Evolutionary conservation across 306 rosid genomes (phyloP), one percentile per base, ranked within the genome.

Genomic region (Vigna angularis): DNA sequence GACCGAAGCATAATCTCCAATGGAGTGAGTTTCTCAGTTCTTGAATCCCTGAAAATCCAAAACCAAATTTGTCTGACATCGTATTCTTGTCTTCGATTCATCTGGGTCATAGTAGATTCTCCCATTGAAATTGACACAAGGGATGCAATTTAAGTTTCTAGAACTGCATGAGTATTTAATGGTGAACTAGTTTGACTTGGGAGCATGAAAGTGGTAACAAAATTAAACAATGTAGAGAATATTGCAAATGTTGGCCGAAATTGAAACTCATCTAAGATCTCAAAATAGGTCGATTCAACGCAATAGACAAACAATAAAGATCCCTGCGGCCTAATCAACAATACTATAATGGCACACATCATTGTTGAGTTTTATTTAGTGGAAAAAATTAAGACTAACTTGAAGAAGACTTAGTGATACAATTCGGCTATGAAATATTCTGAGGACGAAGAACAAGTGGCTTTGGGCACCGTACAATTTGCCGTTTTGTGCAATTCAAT

Each of bases 341-440:
- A 16, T 59, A 77, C 3, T 26, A 67, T 68, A 69, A 69, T 57
- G 45, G 17, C 22, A 32, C 4, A 64, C 13, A 11, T 7, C 26
- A 36, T n/a, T 7, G 34, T n/a, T 36, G 70, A n/a, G 15, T 36
- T 36, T 64, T n/a, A 72, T 9, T 3, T 12, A 20, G 22, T 20
- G 22, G 22, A 20, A 20, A 20, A 20, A 20, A 20, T 20, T 20
- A n/a, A 52, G 44, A 59, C 6, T 72, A 26, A 34, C 24, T 56
- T 16, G 79, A 80, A 56, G 63, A 77, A 34, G 4, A 24, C 6
- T 67, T 47, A 20, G 57, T 66, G 74, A 44, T 50, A 50, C 47
- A 66, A 73, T 81, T 81, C 84, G 76, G 84, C 80, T 47, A 47
- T 24, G 16, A 66, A 71, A 72, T 72, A 79, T 63, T 73, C 78